Evolutionary conservation across 768 basidiomycete species (phyloP), one percentile per base, ranked within the genome.

Genomic region (Boletus vinaceobasis): DNA sequence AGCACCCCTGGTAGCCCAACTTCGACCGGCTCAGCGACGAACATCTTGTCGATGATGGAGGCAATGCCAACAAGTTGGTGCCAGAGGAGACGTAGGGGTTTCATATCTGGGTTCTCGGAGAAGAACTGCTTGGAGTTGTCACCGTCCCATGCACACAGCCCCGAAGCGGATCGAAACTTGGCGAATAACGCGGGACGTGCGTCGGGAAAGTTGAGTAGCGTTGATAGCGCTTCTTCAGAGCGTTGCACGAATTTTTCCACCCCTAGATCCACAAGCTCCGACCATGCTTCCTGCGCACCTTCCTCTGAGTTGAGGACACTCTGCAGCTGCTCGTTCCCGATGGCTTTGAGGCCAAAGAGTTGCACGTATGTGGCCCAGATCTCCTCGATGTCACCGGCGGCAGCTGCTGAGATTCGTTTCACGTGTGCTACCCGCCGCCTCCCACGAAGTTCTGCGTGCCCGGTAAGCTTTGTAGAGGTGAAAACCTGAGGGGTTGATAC

Each of bases 61-160:
- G 55, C 45, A 1, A 56, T 3, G 7, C 55, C 50, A 37, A 48
- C 50, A 21, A 56, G 55, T 17, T 56, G 55, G 26, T 56, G 55
- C 50, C 55, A 56, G 11, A 56, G 55, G 15, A 56, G 50, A n/a
- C 5, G 33, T 0, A 56, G 40, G 1, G 55, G 50, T 7, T 52
- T 46, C 35, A 52, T 56, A 19, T 56, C 45, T 0, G 45, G 39
- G 14, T 56, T 56, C 6, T 7, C 40, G 38, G 55, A n/a, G 1
- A 9, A 2, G 5, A 56, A 56, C 11, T 47, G 44, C 9, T 56
- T 37, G 15, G 40, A 2, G 3, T 48, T 42, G 49, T 51, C 33
- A 7, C 7, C 14, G 4, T 56, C 35, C 45, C 55, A 56, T 31
- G 55, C 33, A 17, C 55, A 52, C 10, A 56, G 19, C 1, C 50